Conservation (phyloP, 139 green algal species). For the Choricystis sp. region DNA sequence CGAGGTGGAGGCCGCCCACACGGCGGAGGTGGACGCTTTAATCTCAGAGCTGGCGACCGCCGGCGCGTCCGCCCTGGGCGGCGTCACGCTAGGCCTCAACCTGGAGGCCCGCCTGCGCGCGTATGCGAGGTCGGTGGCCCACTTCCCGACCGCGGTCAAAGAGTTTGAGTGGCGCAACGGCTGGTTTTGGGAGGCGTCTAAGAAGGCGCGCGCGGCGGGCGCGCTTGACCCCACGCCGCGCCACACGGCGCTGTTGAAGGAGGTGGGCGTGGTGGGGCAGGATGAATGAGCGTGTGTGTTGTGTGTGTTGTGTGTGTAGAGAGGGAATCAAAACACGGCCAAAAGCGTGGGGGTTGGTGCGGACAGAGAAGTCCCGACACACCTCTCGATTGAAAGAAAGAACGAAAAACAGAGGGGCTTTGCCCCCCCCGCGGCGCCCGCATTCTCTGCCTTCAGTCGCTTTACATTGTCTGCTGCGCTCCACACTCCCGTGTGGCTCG, state of each 20-base stretch:
- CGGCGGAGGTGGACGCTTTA: slow-evolving; percentile 31
- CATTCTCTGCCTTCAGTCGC: too few relatives aligned
- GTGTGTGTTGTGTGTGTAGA: neutral
- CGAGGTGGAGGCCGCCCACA: slow-evolving; percentile 65
- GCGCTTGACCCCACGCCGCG: slow-evolving; percentile 70
- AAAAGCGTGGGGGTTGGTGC: too few relatives aligned
- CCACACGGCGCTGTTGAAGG: slow-evolving; percentile 67
- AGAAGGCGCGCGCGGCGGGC: slow-evolving; percentile 31
- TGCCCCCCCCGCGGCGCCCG: too few relatives aligned
- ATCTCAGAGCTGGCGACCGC: slow-evolving; percentile 72
- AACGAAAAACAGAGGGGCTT: too few relatives aligned
- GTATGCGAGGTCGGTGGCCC: slow-evolving; percentile 74
- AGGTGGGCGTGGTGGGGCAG: slow-evolving; percentile 45
- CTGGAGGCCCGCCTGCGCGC: slow-evolving; percentile 73
- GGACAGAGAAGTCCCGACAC: too few relatives aligned
- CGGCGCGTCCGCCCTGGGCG: slow-evolving; percentile 32
- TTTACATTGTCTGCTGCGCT: too few relatives aligned
- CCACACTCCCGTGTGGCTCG: too few relatives aligned
- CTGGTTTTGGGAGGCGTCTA: slow-evolving; percentile 70
- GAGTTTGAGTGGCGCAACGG: slow-evolving; percentile 97
- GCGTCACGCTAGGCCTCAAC: slow-evolving; percentile 40
- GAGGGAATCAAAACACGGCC: too few relatives aligned
- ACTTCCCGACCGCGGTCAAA: slow-evolving; percentile 96
- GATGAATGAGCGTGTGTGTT: neutral
- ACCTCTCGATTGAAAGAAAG: too few relatives aligned